Conservation (phyloP, 1,284 basidiomycete species). For the Melampsora americana region DNA sequence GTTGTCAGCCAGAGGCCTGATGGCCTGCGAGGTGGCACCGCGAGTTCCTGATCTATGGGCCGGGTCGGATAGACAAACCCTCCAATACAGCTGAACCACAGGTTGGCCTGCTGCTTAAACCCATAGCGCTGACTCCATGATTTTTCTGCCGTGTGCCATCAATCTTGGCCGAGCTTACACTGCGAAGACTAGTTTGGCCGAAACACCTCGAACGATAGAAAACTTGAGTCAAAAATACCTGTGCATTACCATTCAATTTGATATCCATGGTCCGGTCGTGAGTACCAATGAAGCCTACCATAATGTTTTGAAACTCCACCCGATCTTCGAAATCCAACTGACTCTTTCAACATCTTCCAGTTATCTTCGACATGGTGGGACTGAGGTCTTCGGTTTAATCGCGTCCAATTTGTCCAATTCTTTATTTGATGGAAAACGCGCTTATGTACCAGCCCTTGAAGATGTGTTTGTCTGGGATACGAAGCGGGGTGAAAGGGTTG, state of each 20-base stretch:
- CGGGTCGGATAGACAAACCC: too few species aligned
- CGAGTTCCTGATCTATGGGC: too few species aligned
- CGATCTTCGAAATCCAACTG: background rate
- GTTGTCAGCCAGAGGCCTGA: too few species aligned
- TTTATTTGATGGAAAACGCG: conserved; percentile 77
- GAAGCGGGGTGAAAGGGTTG: conserved; percentile 84
- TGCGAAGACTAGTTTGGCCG: background rate
- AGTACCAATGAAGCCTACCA: background rate
- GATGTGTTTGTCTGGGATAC: conserved; percentile 98
- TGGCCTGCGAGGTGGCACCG: too few species aligned
- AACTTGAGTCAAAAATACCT: too few species aligned
- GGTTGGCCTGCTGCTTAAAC: background rate
- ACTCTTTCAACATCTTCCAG: background rate
- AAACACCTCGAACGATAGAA: too few species aligned
- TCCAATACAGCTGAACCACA: background rate
- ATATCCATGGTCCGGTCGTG: background rate
- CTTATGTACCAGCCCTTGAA: conserved; percentile 91
- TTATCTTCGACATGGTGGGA: conserved; percentile 55
- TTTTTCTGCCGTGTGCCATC: background rate
- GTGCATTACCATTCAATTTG: background rate
- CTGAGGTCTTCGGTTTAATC: conserved; percentile 85
- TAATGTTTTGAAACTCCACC: background rate
- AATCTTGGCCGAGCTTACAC: background rate
- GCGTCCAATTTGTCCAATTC: conserved; percentile 84
- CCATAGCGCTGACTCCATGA: background rate